Conservation (phyloP, 257 asterid genomes). For the Solanum piurae region DNA sequence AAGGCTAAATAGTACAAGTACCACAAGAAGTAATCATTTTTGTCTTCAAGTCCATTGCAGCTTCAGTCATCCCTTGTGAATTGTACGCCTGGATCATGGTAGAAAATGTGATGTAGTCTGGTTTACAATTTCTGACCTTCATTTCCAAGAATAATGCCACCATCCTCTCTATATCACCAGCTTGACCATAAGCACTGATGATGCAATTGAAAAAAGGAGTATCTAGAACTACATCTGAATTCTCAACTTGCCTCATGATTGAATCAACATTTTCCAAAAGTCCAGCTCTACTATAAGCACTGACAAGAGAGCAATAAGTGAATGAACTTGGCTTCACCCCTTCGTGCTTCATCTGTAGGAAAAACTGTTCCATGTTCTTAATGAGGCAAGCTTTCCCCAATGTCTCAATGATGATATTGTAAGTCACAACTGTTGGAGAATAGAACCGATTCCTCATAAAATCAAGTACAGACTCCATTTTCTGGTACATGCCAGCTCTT, state of each 20-base stretch:
- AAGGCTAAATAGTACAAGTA: background rate
- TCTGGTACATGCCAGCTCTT: constrained; percentile 35
- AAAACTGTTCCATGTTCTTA: constrained; percentile 63
- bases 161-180: constrained; percentile 65
- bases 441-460: constrained; percentile 71
- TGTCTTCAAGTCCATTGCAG: constrained; percentile 49
- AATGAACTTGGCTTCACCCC: constrained; percentile 78
- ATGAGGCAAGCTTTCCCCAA: constrained; percentile 66
- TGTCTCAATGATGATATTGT: constrained; percentile 59
- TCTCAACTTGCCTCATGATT: constrained; percentile 67
- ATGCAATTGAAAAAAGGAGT: constrained; percentile 68
- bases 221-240: constrained; percentile 69
- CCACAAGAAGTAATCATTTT: constrained; percentile 16
- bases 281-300: constrained; percentile 65
- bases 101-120: constrained; percentile 58
- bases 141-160: constrained; percentile 51
- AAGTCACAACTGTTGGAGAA: constrained; percentile 65
- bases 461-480: constrained; percentile 61
- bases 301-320: constrained; percentile 68
- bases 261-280: constrained; percentile 48
- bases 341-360: constrained; percentile 73
- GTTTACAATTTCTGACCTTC: constrained; percentile 58
- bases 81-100: constrained; percentile 59
- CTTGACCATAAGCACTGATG: constrained; percentile 65
- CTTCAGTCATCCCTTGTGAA: constrained; percentile 54